phyloP scores from a whole-genome alignment of 169 alveolate genomes.

The Eimeria praecox region DNA sequence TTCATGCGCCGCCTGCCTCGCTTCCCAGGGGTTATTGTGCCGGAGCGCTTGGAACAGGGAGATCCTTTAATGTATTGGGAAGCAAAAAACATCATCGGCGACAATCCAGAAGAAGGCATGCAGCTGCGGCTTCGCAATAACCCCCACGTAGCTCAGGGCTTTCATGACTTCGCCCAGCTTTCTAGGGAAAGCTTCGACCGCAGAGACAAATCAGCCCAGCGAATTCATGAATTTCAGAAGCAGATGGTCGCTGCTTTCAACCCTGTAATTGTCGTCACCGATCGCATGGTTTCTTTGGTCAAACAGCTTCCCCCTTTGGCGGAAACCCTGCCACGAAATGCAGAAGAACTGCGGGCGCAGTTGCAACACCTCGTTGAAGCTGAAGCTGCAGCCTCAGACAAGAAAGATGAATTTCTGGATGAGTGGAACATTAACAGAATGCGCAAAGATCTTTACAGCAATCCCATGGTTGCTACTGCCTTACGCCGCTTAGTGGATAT shows the following conservation, averaged over 20 bases:
- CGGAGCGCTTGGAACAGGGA: neutral
- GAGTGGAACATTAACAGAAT: neutral
- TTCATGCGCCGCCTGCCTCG: conserved; percentile 69
- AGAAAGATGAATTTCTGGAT: neutral
- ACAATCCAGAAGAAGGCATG: conserved; percentile 23
- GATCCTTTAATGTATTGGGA: conserved; percentile 59
- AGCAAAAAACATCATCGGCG: conserved; percentile 5
- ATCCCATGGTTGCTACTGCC: neutral
- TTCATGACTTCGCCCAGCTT: conserved; percentile 29
- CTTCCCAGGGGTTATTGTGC: conserved; percentile 13
- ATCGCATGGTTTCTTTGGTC: neutral
- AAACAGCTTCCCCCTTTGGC: conserved; percentile 14
- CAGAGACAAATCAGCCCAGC: neutral
- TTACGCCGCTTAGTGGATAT: neutral
- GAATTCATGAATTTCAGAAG: conserved; percentile 24
- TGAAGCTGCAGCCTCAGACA: neutral
- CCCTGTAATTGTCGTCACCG: conserved; percentile 8
- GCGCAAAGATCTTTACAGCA: neutral
- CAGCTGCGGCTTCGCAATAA: conserved; percentile 44
- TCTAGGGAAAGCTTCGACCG: conserved; percentile 55
- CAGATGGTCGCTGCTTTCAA: neutral
- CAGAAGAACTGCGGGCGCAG: conserved; percentile 3
- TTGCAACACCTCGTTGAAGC: neutral
- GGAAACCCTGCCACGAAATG: neutral
- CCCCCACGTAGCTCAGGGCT: neutral